phyloP scores from a whole-genome alignment of 2,329 filamentous ascomycete species.

The Pseudocercospora ulei region DNA sequence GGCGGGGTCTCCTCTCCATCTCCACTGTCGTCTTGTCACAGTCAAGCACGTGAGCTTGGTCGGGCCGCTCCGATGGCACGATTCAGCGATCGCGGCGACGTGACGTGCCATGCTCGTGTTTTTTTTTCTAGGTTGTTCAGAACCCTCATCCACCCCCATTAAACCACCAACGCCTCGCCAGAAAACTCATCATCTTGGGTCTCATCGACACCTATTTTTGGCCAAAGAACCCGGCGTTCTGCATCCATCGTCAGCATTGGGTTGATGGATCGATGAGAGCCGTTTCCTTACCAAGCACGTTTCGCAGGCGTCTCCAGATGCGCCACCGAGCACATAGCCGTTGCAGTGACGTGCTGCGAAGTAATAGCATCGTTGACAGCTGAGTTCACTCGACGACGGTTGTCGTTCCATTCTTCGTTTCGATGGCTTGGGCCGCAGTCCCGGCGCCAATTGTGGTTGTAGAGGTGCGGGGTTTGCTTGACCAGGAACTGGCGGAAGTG shows the following conservation, averaged over 20 bases:
- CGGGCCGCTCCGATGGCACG: background rate
- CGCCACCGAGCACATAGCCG: slow-evolving; percentile 33
- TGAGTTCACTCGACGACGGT: slow-evolving; percentile 26
- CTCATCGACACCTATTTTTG: slow-evolving; percentile 16
- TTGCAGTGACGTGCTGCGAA: slow-evolving; percentile 33
- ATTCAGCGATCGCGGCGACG: slow-evolving; percentile 1
- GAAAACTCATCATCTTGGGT: slow-evolving; percentile 6
- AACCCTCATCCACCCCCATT: background rate
- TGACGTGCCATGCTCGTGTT: background rate
- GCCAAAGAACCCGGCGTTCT: slow-evolving; percentile 32
- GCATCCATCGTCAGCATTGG: slow-evolving; percentile 11
- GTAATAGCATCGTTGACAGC: slow-evolving; percentile 34
- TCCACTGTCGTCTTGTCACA: background rate
- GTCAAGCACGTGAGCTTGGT: background rate
- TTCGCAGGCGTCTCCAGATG: slow-evolving; percentile 33
- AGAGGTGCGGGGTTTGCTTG: slow-evolving; percentile 4
- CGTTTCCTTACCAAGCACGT: slow-evolving; percentile 25
- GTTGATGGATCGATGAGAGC: background rate
- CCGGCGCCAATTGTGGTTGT: slow-evolving; percentile 8
- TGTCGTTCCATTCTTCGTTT: slow-evolving; percentile 12
- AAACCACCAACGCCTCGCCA: slow-evolving; percentile 9
- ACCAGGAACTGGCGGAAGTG: slow-evolving; percentile 21
- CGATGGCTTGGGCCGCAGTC: slow-evolving; percentile 6
- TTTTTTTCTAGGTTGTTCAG: no score
- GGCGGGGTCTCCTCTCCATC: slow-evolving; percentile 7